Conservation (phyloP, 257 asterid species). For the Cruciata laevipes region DNA sequence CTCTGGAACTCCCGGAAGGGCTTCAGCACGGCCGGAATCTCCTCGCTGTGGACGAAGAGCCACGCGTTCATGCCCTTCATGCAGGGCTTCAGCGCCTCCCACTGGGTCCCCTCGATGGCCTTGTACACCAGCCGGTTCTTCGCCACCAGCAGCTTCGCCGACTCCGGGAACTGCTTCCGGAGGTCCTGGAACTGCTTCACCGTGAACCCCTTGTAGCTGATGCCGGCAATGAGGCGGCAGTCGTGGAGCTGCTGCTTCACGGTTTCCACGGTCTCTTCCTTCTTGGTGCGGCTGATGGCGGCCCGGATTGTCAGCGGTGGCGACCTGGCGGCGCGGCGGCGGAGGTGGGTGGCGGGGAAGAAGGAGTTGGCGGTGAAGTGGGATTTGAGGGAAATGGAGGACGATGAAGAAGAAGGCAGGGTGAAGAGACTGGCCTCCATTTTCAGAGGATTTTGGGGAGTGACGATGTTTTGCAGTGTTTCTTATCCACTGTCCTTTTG, state of each 20-base stretch:
- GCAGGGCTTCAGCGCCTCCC: slow-evolving; percentile 84
- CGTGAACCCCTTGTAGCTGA: slow-evolving; percentile 76
- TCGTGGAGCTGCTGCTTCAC: slow-evolving; percentile 64
- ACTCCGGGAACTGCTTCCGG: slow-evolving; percentile 64
- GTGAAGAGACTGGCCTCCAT: slow-evolving; percentile 74
- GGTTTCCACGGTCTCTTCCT: slow-evolving; percentile 75
- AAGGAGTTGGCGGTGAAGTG: slow-evolving; percentile 55
- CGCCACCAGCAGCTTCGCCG: slow-evolving; percentile 74
- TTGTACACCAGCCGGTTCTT: slow-evolving; percentile 77
- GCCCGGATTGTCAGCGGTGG: slow-evolving; percentile 40
- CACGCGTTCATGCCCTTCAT: slow-evolving; percentile 97
- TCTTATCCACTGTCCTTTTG: slow-evolving; percentile 19
- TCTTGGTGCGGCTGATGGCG: slow-evolving; percentile 83
- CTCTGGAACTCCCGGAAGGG: slow-evolving; percentile 75
- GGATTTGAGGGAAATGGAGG: slow-evolving; percentile 48
- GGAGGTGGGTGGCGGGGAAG: slow-evolving; percentile 20
- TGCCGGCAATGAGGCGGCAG: slow-evolving; percentile 79
- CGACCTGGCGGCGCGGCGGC: slow-evolving; percentile 21
- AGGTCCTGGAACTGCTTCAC: slow-evolving; percentile 75
- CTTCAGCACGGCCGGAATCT: slow-evolving; percentile 86
- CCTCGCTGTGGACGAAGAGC: slow-evolving; percentile 82
- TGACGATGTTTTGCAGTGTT: not conserved
- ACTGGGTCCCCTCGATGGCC: slow-evolving; percentile 78
- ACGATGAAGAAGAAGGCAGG: slow-evolving; percentile 33
- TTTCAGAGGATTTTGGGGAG: slow-evolving; percentile 8